These are phyloP conservation scores for Plasmodium chabaudi DNA, from an alignment of 169 alveolate species.

Conservation along the genomic window DNA sequence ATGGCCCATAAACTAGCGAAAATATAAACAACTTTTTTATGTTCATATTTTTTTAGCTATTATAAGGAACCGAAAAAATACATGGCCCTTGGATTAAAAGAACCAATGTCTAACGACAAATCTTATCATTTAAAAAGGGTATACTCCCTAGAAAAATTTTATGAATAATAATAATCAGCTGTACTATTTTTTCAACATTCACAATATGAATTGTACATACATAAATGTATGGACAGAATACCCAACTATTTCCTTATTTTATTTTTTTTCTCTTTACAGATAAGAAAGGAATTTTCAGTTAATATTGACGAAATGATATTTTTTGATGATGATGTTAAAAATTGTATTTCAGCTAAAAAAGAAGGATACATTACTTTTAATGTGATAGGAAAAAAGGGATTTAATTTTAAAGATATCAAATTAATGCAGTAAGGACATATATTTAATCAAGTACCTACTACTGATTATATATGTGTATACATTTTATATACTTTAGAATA, in stretches of 20 bases:
- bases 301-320: conserved; percentile 40
- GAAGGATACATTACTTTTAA: conserved; percentile 63
- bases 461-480: neutral
- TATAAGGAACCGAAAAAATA: conserved; percentile 47
- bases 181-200: no score
- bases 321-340: conserved; percentile 58
- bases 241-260: neutral
- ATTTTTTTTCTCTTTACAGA: conserved; percentile 1
- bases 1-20: neutral
- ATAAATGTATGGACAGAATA: neutral
- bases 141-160: neutral
- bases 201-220: neutral
- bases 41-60: conserved; percentile 9
- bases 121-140: conserved; percentile 47
- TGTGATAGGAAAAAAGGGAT: conserved; percentile 67
- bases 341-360: conserved; percentile 46
- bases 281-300: conserved; percentile 32
- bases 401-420: conserved; percentile 38
- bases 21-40: neutral
- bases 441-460: neutral
- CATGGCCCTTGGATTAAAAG: conserved; percentile 11
- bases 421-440: conserved; percentile 6
- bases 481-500: neutral
- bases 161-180: no score
- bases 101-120: conserved; percentile 65